These are phyloP conservation scores for Fistulinella prunicolor DNA, from an alignment of 768 basidiomycete genomes.

Conservation along the genomic window DNA sequence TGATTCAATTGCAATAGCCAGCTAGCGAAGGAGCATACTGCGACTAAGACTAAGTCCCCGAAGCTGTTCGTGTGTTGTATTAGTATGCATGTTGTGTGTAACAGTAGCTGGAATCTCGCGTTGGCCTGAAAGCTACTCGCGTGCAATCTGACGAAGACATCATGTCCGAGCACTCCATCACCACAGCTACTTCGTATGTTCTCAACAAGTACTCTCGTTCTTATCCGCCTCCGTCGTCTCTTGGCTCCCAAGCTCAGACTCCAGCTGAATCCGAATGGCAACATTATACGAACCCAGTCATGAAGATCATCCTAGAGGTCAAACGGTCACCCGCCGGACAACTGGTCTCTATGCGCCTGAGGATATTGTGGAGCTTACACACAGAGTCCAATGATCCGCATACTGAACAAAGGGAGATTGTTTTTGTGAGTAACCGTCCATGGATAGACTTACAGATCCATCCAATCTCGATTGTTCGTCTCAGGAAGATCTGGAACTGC, in stretches of 20 bases:
- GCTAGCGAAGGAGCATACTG: slow-evolving; percentile 81
- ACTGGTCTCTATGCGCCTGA: slow-evolving; percentile 62
- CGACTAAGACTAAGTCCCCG: slow-evolving; percentile 45
- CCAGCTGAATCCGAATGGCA: slow-evolving; percentile 59
- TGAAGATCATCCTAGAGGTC: slow-evolving; percentile 60
- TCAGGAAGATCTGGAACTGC: slow-evolving; percentile 76
- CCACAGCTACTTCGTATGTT: slow-evolving; percentile 53
- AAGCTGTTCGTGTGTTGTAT: not conserved
- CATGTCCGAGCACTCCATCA: slow-evolving; percentile 40
- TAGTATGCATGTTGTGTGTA: slow-evolving; percentile 3
- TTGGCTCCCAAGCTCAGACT: slow-evolving; percentile 13
- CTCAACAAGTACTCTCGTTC: slow-evolving; percentile 69
- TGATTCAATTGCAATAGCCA: slow-evolving; percentile 45
- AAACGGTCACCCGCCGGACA: slow-evolving; percentile 47
- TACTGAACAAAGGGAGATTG: slow-evolving; percentile 51
- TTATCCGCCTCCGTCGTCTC: slow-evolving; percentile 37
- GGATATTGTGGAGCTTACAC: slow-evolving; percentile 61
- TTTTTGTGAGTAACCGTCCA: slow-evolving; percentile 52
- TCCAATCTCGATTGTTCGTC: slow-evolving; percentile 6
- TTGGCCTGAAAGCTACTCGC: too few species aligned
- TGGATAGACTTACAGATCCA: not conserved
- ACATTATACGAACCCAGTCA: slow-evolving; percentile 69
- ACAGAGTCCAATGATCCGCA: slow-evolving; percentile 34
- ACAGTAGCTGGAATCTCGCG: too few species aligned
- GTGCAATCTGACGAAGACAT: too few species aligned